Conservation (phyloP, 306 rosid genomes). For the Morella rubra region DNA sequence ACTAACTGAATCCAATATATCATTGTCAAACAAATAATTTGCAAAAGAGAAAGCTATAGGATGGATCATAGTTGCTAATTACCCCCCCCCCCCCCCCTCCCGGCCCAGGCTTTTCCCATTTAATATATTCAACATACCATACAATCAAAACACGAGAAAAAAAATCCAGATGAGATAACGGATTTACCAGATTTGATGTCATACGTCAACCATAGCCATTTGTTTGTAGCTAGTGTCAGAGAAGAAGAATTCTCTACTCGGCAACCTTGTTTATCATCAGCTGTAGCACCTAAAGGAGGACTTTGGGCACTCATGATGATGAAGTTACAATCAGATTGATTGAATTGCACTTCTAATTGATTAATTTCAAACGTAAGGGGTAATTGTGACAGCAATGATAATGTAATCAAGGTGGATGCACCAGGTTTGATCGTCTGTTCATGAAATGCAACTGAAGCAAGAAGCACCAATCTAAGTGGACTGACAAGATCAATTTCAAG, state of each 20-base stretch:
- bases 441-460: slow-evolving; percentile 93
- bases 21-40: too few relatives aligned
- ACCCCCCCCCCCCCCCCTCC: too few relatives aligned
- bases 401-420: slow-evolving; percentile 52
- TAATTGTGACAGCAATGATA: slow-evolving; percentile 79
- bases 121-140: slow-evolving; percentile 12
- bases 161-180: slow-evolving; percentile 9
- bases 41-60: too few relatives aligned
- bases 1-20: too few relatives aligned
- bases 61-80: too few relatives aligned
- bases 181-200: slow-evolving; percentile 72
- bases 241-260: slow-evolving; percentile 59
- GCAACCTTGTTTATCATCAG: slow-evolving; percentile 43
- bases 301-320: slow-evolving; percentile 56
- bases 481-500: slow-evolving; percentile 90
- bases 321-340: slow-evolving; percentile 80
- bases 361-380: slow-evolving; percentile 73
- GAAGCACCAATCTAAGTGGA: slow-evolving; percentile 87
- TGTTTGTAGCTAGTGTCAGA: slow-evolving; percentile 64
- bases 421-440: slow-evolving; percentile 83
- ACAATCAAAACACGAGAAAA: slow-evolving; percentile 10
- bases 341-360: slow-evolving; percentile 85
- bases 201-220: slow-evolving; percentile 87
- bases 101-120: too few relatives aligned
- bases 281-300: slow-evolving; percentile 37